These are phyloP conservation scores for Massariosphaeria phaeospora DNA, from an alignment of 495 filamentous ascomycete genomes.

Conservation along the genomic window DNA sequence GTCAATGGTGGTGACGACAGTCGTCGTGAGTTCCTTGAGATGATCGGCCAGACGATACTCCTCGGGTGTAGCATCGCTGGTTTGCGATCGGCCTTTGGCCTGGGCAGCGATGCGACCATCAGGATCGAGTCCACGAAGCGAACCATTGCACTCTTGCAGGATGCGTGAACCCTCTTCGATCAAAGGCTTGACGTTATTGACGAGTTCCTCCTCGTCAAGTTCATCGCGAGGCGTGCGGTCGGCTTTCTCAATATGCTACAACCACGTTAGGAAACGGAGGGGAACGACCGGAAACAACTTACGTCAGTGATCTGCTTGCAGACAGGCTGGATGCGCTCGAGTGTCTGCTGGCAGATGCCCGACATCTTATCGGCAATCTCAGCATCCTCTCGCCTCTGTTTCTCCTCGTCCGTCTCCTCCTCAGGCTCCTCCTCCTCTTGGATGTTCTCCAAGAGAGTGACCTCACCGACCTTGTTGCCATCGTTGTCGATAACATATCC, in stretches of 20 bases:
- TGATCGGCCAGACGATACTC: conserved; percentile 80
- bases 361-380: conserved; percentile 76
- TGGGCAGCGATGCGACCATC: conserved; percentile 80
- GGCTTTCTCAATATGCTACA: conserved; percentile 69
- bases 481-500: conserved; percentile 80
- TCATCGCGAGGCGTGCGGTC: conserved; percentile 83
- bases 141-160: conserved; percentile 81
- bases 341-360: conserved; percentile 65
- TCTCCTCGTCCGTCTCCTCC: conserved; percentile 50
- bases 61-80: conserved; percentile 79
- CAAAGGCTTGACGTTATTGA: conserved; percentile 76
- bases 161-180: conserved; percentile 80
- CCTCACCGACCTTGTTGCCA: conserved; percentile 74
- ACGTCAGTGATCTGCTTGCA: conserved; percentile 84
- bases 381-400: conserved; percentile 58
- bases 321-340: conserved; percentile 79
- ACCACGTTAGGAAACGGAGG: conserved; percentile 17
- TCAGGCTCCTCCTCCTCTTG: conserved; percentile 50
- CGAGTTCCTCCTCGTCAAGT: conserved; percentile 83
- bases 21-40: conserved; percentile 68
- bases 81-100: conserved; percentile 74
- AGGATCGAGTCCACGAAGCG: conserved; percentile 85
- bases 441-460: conserved; percentile 72
- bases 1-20: conserved; percentile 71
- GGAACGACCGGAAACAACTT: conserved; percentile 36